Conservation (phyloP, 805 yeast genomes). For the Zygosaccharomyces bailii region DNA sequence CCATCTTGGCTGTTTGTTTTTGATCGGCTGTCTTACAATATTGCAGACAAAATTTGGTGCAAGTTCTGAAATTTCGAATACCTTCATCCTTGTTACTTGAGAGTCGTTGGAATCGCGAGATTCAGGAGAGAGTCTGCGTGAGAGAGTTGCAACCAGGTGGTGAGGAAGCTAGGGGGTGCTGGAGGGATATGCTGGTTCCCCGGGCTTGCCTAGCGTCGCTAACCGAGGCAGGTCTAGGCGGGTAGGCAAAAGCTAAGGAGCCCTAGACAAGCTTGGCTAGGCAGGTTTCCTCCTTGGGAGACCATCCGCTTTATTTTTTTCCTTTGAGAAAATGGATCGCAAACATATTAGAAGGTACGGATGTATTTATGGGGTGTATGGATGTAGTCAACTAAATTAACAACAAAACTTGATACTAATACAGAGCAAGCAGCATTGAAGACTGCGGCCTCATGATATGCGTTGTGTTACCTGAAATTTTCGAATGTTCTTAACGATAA, state of each 20-base stretch:
- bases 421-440: too few species aligned
- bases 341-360: too few species aligned
- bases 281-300: neutral
- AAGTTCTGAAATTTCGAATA: conserved; percentile 1
- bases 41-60: neutral
- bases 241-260: too few species aligned
- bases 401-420: too few species aligned
- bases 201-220: neutral
- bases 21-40: conserved; percentile 5
- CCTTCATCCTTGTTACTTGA: conserved; percentile 7
- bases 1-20: conserved; percentile 59
- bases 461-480: too few species aligned
- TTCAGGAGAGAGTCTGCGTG: conserved; percentile 2
- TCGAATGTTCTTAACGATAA: too few species aligned
- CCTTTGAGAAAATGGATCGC: too few species aligned
- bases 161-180: neutral
- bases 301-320: neutral
- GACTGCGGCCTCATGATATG: too few species aligned
- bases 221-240: neutral
- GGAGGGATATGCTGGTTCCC: neutral
- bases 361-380: too few species aligned
- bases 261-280: neutral
- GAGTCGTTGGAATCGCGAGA: conserved; percentile 3
- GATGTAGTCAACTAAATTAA: too few species aligned
- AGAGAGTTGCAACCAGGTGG: neutral